Evolutionary conservation across 2,329 filamentous ascomycete genomes (phyloP).

Genomic region (Emydomyces testavorans): DNA sequence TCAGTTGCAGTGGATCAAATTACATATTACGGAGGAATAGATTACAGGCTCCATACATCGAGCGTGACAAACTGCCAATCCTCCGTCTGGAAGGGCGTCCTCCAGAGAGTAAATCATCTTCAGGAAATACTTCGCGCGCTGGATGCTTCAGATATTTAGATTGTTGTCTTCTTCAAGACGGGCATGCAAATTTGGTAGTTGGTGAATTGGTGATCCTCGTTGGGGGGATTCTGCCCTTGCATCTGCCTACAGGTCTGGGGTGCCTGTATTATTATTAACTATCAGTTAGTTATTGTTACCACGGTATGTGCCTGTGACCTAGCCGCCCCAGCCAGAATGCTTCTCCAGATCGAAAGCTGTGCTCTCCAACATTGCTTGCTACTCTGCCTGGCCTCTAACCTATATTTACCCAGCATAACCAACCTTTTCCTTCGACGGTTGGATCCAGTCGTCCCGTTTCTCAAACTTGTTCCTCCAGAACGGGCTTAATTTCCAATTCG

Average conservation of each 20-base stretch:
- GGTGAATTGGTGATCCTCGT: not conserved
- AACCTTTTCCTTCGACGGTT: not conserved
- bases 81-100: not conserved
- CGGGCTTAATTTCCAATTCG: not conserved
- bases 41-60: not conserved
- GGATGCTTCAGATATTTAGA: too few species aligned
- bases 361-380: conserved; percentile 3
- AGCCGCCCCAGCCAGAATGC: conserved; percentile 11
- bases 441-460: not conserved
- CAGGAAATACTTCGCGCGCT: too few species aligned
- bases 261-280: conserved; percentile 7
- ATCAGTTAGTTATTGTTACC: too few species aligned
- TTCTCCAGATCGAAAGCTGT: conserved; percentile 11
- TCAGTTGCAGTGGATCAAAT: too few species aligned
- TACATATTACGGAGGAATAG: not conserved
- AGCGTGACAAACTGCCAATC: not conserved
- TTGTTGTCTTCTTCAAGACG: too few species aligned
- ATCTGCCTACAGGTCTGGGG: not conserved
- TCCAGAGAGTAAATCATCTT: not conserved
- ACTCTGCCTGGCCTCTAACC: not conserved
- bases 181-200: too few species aligned
- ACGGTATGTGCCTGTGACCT: conserved; percentile 12
- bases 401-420: not conserved
- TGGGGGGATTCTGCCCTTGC: not conserved
- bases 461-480: not conserved